phyloP scores from a whole-genome alignment of 2,329 filamentous ascomycete genomes.

The Cladophialophora yegresii region DNA sequence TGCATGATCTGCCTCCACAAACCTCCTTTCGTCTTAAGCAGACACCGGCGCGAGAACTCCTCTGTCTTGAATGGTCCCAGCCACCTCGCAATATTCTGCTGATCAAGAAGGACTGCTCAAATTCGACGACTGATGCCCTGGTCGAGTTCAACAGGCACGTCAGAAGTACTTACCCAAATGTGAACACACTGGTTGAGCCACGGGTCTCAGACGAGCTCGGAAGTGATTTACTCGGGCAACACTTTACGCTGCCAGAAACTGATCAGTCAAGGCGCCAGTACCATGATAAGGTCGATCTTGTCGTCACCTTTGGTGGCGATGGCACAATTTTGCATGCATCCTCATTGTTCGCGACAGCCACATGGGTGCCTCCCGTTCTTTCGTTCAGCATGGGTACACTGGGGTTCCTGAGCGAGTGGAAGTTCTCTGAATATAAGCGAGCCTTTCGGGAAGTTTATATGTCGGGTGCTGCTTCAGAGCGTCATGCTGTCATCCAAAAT shows the following conservation, averaged over 20 bases:
- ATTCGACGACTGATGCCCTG: conserved; percentile 57
- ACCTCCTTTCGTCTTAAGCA: conserved; percentile 26
- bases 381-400: conserved; percentile 97
- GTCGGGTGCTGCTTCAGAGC: conserved; percentile 62
- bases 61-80: conserved; percentile 67
- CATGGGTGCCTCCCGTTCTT: conserved; percentile 82
- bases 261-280: conserved; percentile 42
- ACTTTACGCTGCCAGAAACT: conserved; percentile 18
- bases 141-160: conserved; percentile 70
- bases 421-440: conserved; percentile 86
- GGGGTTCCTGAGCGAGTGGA: conserved; percentile 95
- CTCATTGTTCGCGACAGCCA: conserved; percentile 79
- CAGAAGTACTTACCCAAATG: conserved; percentile 73
- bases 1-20: conserved; percentile 23
- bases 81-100: conserved; percentile 69
- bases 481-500: conserved; percentile 48
- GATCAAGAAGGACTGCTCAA: conserved; percentile 65
- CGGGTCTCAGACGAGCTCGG: conserved; percentile 73
- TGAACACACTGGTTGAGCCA: conserved; percentile 81
- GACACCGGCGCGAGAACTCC: conserved; percentile 55
- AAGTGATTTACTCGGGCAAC: conserved; percentile 36
- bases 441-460: conserved; percentile 93
- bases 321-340: conserved; percentile 85
- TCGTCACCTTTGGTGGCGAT: conserved; percentile 89
- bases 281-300: conserved; percentile 80